Percentiles rank a stretch among this genome's conserved stretches.
phyloP scores from a whole-genome alignment of 2,329 filamentous ascomycete genomes.

The Aspergillus sp. region DNA sequence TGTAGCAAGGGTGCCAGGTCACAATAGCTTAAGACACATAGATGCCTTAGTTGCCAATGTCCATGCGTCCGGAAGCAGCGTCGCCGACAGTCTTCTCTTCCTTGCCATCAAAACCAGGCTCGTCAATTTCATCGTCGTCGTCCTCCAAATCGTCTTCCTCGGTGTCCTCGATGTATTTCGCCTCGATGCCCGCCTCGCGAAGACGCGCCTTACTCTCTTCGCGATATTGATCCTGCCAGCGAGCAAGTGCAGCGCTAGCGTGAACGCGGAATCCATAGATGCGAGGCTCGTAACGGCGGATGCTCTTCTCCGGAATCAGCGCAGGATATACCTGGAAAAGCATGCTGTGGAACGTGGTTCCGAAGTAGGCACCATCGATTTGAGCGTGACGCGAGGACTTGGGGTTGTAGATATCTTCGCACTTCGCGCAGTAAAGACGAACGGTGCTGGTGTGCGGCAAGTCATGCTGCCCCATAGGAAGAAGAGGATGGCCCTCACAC shows the following conservation, averaged over 20 bases:
- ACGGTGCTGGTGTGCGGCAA: constrained; percentile 83
- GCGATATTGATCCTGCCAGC: constrained; percentile 84
- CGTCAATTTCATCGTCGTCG: constrained; percentile 32
- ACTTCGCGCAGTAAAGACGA: constrained; percentile 95
- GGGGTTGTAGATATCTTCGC: constrained; percentile 98
- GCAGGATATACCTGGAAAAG: constrained; percentile 97
- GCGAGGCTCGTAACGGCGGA: constrained; percentile 81
- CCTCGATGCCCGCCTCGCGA: constrained; percentile 67
- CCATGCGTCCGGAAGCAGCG: constrained; percentile 37
- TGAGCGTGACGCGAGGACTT: constrained; percentile 93
- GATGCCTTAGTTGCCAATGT: constrained; percentile 31
- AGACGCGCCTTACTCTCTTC: constrained; percentile 81
- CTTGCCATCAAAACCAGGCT: constrained; percentile 18
- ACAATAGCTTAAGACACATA: neutral
- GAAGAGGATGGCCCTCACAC: constrained; percentile 87
- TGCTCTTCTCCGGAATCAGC: constrained; percentile 80
- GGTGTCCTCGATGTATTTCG: constrained; percentile 71
- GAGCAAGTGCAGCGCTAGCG: constrained; percentile 77
- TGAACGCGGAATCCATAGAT: constrained; percentile 97
- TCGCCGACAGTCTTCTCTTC: constrained; percentile 27
- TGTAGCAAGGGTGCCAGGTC: neutral
- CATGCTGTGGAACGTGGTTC: constrained; percentile 97
- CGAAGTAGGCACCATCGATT: constrained; percentile 98
- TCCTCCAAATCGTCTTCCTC: constrained; percentile 52
- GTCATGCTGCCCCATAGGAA: constrained; percentile 93